A percentile compares a stretch with the other conserved stretches of the same genome.
Evolutionary conservation across 148 eudicot genomes (phyloP).

Genomic region (Bassia scoparia): DNA sequence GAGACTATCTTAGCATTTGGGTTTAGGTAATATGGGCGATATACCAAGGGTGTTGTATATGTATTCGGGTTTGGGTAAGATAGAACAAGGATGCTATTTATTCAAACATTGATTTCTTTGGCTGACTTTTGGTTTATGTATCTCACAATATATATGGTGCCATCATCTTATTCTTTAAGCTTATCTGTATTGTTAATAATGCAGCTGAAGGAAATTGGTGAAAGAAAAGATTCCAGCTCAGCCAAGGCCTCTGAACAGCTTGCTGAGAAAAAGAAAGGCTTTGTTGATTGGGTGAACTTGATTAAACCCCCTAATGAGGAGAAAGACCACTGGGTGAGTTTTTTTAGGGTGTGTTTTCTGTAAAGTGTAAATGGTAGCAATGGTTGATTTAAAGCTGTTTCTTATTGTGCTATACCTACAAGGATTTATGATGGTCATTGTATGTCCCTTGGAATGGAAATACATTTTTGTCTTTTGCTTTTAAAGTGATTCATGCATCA

Average conservation of each 20-base stretch:
- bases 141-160: background rate
- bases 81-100: no score
- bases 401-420: background rate
- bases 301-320: slow-evolving; percentile 73
- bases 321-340: slow-evolving; percentile 87
- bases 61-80: background rate
- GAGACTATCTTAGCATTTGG: background rate
- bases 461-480: background rate
- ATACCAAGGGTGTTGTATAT: background rate
- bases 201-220: slow-evolving; percentile 84
- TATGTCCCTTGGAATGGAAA: background rate
- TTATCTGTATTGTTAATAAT: slow-evolving; percentile 17
- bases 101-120: background rate
- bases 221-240: slow-evolving; percentile 38
- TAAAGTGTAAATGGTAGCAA: background rate
- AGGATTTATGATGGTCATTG: background rate
- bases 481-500: no score
- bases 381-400: background rate
- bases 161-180: background rate
- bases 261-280: slow-evolving; percentile 67
- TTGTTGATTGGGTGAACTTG: slow-evolving; percentile 71
- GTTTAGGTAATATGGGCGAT: no score
- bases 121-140: background rate
- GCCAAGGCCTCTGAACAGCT: slow-evolving; percentile 49
- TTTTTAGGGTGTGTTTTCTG: slow-evolving; percentile 11